Conservation (phyloP, 148 eudicot species). For the Vaccinium myrtillus region DNA sequence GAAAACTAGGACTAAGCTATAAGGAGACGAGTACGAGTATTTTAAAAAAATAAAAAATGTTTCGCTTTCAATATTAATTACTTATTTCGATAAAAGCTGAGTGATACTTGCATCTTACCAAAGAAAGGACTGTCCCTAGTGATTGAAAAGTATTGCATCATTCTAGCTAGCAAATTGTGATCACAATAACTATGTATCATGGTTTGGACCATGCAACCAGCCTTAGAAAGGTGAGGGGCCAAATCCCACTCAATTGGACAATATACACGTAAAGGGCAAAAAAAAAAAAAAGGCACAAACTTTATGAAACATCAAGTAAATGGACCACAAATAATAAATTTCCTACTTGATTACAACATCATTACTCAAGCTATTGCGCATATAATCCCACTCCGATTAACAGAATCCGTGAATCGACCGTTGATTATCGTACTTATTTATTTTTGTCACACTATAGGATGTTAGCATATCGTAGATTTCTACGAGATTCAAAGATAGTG, state of each 20-base stretch:
- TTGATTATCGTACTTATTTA: not conserved
- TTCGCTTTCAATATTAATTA: not conserved
- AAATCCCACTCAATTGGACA: not conserved
- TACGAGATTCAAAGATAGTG: too few species aligned
- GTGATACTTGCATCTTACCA: not conserved
- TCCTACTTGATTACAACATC: constrained; percentile 7
- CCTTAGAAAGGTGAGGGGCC: constrained; percentile 19
- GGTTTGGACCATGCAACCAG: constrained; percentile 21
- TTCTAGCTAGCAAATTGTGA: constrained; percentile 10
- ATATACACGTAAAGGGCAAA: not conserved
- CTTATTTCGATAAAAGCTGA: not conserved
- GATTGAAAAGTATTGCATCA: constrained; percentile 1
- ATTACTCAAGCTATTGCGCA: not conserved
- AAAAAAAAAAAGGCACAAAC: constrained; percentile 2
- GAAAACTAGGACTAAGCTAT: too few species aligned
- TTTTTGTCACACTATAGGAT: too few species aligned
- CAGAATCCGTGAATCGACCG: not conserved
- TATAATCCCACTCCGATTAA: not conserved
- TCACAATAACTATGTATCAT: not conserved
- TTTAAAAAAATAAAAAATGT: too few species aligned
- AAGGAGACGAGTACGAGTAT: too few species aligned
- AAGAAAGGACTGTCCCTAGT: not conserved
- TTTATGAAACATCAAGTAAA: constrained; percentile 18
- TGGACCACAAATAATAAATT: not conserved
- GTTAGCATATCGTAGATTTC: too few species aligned